Conservation (phyloP, 768 basidiomycete genomes). For the Leccinum arenicola region DNA sequence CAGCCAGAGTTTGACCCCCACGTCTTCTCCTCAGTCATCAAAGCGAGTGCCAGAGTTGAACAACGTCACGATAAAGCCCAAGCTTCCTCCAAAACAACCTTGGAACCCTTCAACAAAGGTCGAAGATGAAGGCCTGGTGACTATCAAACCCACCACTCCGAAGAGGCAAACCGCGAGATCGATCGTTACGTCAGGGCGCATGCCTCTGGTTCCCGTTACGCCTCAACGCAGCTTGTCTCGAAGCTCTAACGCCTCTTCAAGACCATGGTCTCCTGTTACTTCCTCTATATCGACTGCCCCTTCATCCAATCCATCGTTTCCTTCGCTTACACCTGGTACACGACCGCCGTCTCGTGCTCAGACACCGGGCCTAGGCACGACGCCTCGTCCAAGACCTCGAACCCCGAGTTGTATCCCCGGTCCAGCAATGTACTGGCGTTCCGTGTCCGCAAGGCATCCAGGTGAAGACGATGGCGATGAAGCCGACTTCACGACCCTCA, state of each 20-base stretch:
- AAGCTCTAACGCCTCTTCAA: constrained; percentile 72
- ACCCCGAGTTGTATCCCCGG: constrained; percentile 80
- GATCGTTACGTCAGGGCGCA: constrained; percentile 39
- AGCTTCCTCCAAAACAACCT: constrained; percentile 40
- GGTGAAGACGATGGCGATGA: constrained; percentile 47
- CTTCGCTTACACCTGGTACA: constrained; percentile 27
- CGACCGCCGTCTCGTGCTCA: constrained; percentile 56
- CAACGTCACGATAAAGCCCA: constrained; percentile 40
- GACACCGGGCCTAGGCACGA: constrained; percentile 44
- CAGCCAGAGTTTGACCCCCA: constrained; percentile 68
- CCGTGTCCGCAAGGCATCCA: constrained; percentile 46
- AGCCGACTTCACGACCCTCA: constrained; percentile 39
- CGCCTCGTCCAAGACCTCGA: constrained; percentile 69
- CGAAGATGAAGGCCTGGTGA: constrained; percentile 47
- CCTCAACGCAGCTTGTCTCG: constrained; percentile 67
- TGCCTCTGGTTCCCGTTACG: constrained; percentile 48
- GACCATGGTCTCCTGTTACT: constrained; percentile 77
- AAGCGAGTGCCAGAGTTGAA: constrained; percentile 36
- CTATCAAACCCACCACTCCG: constrained; percentile 47
- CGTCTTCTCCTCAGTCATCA: constrained; percentile 51
- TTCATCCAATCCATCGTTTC: constrained; percentile 40
- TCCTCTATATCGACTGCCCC: constrained; percentile 70
- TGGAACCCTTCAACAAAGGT: constrained; percentile 87
- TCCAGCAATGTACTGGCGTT: constrained; percentile 50
- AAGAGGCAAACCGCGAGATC: constrained; percentile 50